Conservation (phyloP, 129 eudicot genomes). For the Helianthus annuus region HanXRQr2.0-SUNRISE NC_035436.2:178030771-178031270, state of each 20-base stretch:
- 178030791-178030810: constrained; percentile 37
- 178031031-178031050: constrained; percentile 29
- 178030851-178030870: constrained; percentile 42
- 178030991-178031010: constrained; percentile 46
- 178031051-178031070: constrained; percentile 26
- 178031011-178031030: constrained; percentile 27
- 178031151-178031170: constrained; percentile 44
- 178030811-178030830: constrained; percentile 37
- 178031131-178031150: constrained; percentile 54
- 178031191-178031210: constrained; percentile 43
- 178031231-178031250: constrained; percentile 45
- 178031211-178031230: constrained; percentile 40
- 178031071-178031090: constrained; percentile 37
- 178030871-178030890: constrained; percentile 26
- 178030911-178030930: constrained; percentile 37
- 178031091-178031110: constrained; percentile 39
- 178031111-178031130: constrained; percentile 48
- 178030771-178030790: constrained; percentile 43
- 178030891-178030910: constrained; percentile 20
- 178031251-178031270: neutral
- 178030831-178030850: constrained; percentile 35
- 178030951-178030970: constrained; percentile 43
- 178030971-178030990: constrained; percentile 41
- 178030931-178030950: constrained; percentile 24
- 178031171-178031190: constrained; percentile 48